A percentile compares a stretch with the other conserved stretches of the same genome.
Conservation (phyloP, 129 eudicot genomes). For the Pittosporum tobira region DNA sequence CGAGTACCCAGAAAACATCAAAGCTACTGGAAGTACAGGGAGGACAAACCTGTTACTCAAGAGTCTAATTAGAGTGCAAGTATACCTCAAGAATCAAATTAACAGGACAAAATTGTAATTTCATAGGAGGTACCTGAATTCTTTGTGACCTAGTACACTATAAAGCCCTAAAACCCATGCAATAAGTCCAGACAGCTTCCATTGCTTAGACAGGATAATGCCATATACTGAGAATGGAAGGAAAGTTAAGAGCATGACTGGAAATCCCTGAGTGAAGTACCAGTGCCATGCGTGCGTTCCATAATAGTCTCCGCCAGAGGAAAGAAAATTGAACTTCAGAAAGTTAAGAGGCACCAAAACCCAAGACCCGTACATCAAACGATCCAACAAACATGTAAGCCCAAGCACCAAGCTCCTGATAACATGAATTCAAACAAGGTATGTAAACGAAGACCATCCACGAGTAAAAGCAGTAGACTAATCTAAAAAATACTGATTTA, state of each 20-base stretch:
- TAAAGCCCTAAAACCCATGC: slow-evolving; percentile 78
- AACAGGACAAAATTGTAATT: neutral
- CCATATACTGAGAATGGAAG: slow-evolving; percentile 72
- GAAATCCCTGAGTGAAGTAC: slow-evolving; percentile 94
- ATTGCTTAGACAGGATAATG: slow-evolving; percentile 49
- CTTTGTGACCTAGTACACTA: slow-evolving; percentile 89
- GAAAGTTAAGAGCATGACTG: slow-evolving; percentile 76
- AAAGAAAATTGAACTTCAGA: slow-evolving; percentile 81
- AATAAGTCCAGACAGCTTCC: slow-evolving; percentile 84
- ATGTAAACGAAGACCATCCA: neutral
- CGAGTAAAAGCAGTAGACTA: neutral
- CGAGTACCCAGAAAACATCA: slow-evolving; percentile 68
- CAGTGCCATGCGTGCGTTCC: slow-evolving; percentile 99
- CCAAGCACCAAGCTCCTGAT: slow-evolving; percentile 66
- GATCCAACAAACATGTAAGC: slow-evolving; percentile 57
- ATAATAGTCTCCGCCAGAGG: slow-evolving; percentile 97
- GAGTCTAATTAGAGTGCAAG: slow-evolving; percentile 19
- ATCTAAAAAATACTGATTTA: no score
- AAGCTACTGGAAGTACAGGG: slow-evolving; percentile 91
- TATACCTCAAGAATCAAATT: slow-evolving; percentile 5
- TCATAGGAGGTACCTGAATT: slow-evolving; percentile 60
- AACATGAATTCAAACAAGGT: slow-evolving; percentile 5
- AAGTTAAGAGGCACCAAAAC: slow-evolving; percentile 85
- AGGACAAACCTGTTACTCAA: slow-evolving; percentile 80
- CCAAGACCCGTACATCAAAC: slow-evolving; percentile 87